phyloP scores from a whole-genome alignment of 176 grass and related monocot genomes.

The Ensete ventricosum region DNA sequence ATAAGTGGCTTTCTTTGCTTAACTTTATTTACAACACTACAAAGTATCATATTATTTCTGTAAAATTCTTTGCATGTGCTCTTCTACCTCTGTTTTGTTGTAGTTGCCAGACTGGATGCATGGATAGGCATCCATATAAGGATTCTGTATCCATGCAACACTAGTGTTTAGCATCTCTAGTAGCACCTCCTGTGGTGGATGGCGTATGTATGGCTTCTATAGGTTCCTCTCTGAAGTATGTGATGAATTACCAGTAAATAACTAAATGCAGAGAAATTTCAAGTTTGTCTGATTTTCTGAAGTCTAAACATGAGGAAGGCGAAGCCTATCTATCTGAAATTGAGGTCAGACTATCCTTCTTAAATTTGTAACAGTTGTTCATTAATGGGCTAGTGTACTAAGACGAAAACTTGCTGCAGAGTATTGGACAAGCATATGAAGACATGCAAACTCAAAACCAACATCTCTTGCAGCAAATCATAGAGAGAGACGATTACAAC shows the following conservation, averaged over 20 bases:
- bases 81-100: too few relatives aligned
- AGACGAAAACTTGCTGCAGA: constrained; percentile 32
- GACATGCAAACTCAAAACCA: constrained; percentile 91
- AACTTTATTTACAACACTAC: too few relatives aligned
- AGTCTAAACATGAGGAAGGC: constrained; percentile 84
- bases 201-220: not conserved
- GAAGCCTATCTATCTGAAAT: constrained; percentile 69
- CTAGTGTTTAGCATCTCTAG: not conserved
- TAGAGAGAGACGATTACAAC: constrained; percentile 94
- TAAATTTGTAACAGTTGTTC: not conserved
- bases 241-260: constrained; percentile 18
- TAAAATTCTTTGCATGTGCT: too few relatives aligned
- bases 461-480: constrained; percentile 84
- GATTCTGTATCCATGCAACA: not conserved
- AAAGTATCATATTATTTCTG: too few relatives aligned
- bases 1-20: too few relatives aligned
- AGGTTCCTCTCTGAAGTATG: constrained; percentile 17
- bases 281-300: constrained; percentile 54
- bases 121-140: too few relatives aligned
- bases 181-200: too few relatives aligned
- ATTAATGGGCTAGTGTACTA: not conserved
- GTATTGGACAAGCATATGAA: constrained; percentile 83
- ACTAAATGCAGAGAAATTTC: constrained; percentile 39
- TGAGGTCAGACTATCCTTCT: constrained; percentile 38
- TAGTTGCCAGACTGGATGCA: too few relatives aligned